Base-by-base conservation (phyloP, 805 yeast species). In the Kodamaea neixiangensis region DNA sequence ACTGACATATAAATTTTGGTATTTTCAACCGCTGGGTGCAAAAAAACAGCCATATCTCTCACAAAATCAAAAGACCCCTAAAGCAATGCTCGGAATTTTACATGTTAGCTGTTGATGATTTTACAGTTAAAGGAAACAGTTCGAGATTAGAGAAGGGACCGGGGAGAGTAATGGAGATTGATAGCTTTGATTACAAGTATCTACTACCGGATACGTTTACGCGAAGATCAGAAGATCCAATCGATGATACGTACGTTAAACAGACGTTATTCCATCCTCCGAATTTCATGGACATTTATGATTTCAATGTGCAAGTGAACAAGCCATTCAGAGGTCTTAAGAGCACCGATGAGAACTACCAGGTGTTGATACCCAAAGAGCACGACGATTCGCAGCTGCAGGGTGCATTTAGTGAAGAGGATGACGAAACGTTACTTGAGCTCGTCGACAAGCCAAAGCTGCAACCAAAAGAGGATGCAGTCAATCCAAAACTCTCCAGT, bases 181-280 rank as follows among this genome's bases (percentile, higher is more conserved):
- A 45, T 39, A 44, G 20, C 41, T 45, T 45, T 39, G 25, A 45
- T 21, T 45, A 45, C 43, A 37, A 37, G 35, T 25, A 35, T 21
- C 42, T 45, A 15, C 29, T 35, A 11, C 48, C 48, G 15, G 48
- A 45, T n/a, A 45, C 48, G 19, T 45, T 45, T 34, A 25, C 39
- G 17, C 9, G 17, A 11, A 22, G 31, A 5, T 14, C 33, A 4
- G 22, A 35, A 5, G 47, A 48, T 11, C 21, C 41, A 7, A 39
- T 20, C 7, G 34, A 21, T 4, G 31, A 44, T 20, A 33, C 37
- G 11, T 21, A 25, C n/a, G 37, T 48, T 7, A 48, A 48, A 17
- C 47, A 48, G 35, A 73, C 76, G 10, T 54, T 78, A n/a, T 56
- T 74, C 33, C 67, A 68, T 14, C 71, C 79, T 14, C 78, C 81